Evolutionary conservation across 2,329 filamentous ascomycete genomes (phyloP), one percentile per base, ranked within the genome.

Genomic region (Zymoseptoria ardabiliae): DNA sequence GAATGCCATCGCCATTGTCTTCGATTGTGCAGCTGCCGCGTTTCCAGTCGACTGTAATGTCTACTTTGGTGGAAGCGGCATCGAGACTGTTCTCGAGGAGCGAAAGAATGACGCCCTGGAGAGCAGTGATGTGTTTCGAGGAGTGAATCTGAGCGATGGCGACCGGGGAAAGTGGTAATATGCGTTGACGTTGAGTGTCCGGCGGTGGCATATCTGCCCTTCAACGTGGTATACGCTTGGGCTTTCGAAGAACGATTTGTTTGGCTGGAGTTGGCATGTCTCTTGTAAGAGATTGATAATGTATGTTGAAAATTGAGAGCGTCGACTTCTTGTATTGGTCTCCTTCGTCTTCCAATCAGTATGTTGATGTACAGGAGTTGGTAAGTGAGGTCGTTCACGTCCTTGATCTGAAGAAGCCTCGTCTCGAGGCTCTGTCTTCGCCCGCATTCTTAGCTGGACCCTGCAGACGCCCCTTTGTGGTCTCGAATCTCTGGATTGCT

Each of bases 1-100:
- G 71, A 52, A 99, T 95, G 0, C 94, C 94, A 17, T 78, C 58
- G 1, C 94, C 94, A 74, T 97, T 82, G 71, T 99, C 94, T 69
- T 96, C 89, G 4, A 97, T 82, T 0, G 81, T 79, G 73, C 92
- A 96, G 65, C 82, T 85, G 4, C 91, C 93, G 22, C 87, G 85
- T 56, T 75, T 73, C 70, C 90, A 91, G 74, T 97, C 89, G 21
- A 96, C 78, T 0, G 80, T 82, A 57, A 96, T 78, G 56, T 83
- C 83, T 62, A 97, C 76, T 58, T 81, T 88, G 35, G 79, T 81
- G 17, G 92, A 87, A 52, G 78, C 77, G 3, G 91, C 90, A 77
- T 99, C 94, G 11, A 99, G 79, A 0, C 91, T 85, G 72, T 99
- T 99, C 71, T 88, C 85, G 23, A 95, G 67, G 9, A 97, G 80